Base-by-base conservation (phyloP, 352 stramenopile species). In the Phytopythium litorale region DNA sequence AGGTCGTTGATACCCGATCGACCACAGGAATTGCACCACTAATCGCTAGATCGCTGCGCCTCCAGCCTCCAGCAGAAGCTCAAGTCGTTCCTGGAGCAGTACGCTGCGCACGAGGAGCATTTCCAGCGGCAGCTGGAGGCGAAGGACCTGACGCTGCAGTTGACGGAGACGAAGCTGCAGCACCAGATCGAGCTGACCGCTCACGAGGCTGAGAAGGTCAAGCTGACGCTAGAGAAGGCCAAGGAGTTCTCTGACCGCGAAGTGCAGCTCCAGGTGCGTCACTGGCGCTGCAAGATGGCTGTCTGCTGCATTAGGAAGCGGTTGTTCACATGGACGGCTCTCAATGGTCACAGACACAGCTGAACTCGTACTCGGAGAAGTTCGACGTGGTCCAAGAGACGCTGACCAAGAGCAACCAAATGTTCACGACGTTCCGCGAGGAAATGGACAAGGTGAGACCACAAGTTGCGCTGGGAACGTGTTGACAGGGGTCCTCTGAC, bases 351-450 rank as follows among this genome's bases (percentile, higher is more conserved):
- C 60, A 88, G 76, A 43, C 63, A 7, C 84, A 96, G 71, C 63
- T 96, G 28, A 88, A 79, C 56, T 78, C 81, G 32, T 96, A 96
- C 73, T 92, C 81, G 28, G 83, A 93, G 42, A 94, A 94, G 68
- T 94, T 94, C 56, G 83, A 92, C 38, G 71, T 87, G 11, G 84
- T 94, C 8, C 84, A 96, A 64, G 83, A 96, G 48, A 96, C 84
- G 11, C 75, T 96, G 12, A 79, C 74, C 19, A 92, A 94, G 62
- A 96, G 84, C 70, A 93, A 96, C 58, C 71, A 88, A 37, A 90
- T 96, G 83, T 96, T 96, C 56, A 73, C 72, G 7, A 90, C 78
- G 5, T 89, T 94, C 64, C 84, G 87, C 25, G 68, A 85, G n/a
- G 87, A 96, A 56, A 94, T 96, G 71, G 83, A 92, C 63, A 94